Conservation (phyloP, 2,329 filamentous ascomycete genomes). For the Fusarium pseudoanthophilum region DNA sequence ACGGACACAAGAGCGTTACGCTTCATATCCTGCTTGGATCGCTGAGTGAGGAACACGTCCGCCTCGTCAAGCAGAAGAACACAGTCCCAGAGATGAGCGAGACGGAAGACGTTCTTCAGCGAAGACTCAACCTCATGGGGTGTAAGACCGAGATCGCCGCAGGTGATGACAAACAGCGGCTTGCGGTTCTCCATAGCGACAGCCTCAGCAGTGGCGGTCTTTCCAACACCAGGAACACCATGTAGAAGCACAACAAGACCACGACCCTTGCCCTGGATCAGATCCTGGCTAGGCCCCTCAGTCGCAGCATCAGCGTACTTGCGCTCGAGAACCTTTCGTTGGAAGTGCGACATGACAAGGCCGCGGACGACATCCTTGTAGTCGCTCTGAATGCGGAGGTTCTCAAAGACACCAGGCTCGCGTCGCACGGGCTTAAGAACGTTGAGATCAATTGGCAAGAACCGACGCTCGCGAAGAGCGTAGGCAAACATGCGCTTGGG, state of each 20-base stretch:
- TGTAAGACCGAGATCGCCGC: constrained; percentile 58
- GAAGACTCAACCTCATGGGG: constrained; percentile 54
- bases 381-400: constrained; percentile 53
- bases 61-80: constrained; percentile 53
- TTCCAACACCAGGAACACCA: constrained; percentile 60
- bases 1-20: constrained; percentile 55
- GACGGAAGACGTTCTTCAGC: constrained; percentile 56
- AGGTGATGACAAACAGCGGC: constrained; percentile 61
- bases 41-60: constrained; percentile 49
- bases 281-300: constrained; percentile 50
- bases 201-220: constrained; percentile 60
- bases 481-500: constrained; percentile 57
- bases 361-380: constrained; percentile 56
- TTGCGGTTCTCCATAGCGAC: constrained; percentile 55
- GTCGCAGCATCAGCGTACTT: constrained; percentile 44
- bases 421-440: constrained; percentile 50
- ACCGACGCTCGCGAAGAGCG: constrained; percentile 53
- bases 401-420: constrained; percentile 53
- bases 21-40: constrained; percentile 47
- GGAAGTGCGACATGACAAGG: constrained; percentile 55
- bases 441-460: constrained; percentile 52
- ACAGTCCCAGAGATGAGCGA: constrained; percentile 54
- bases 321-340: constrained; percentile 52
- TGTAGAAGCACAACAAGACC: constrained; percentile 59
- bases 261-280: constrained; percentile 58